These are phyloP conservation scores for Sphagnum magellanicum DNA, from an alignment of 228 moss, liverwort and hornwort genomes.

Conservation along the genomic window DNA sequence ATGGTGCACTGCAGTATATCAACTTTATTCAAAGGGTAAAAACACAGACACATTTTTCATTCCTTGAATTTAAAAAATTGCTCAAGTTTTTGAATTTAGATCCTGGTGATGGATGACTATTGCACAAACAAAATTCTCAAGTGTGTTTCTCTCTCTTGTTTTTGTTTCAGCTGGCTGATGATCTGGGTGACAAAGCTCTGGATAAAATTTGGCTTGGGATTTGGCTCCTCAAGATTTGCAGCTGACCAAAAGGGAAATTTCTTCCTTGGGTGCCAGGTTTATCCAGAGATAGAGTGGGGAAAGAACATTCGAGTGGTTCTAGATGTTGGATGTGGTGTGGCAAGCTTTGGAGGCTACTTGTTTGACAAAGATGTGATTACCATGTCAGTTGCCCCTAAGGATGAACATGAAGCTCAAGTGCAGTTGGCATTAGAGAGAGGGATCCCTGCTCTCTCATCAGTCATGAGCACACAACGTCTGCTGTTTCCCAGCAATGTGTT, in stretches of 20 bases:
- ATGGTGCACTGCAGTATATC: constrained; percentile 65
- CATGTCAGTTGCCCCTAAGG: constrained; percentile 90
- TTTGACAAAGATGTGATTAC: constrained; percentile 74
- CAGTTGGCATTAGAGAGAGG: constrained; percentile 92
- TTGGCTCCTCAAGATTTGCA: not conserved
- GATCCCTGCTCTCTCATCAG: constrained; percentile 69
- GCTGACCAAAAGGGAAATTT: not conserved
- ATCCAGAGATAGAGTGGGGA: constrained; percentile 68
- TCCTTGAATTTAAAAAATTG: not conserved
- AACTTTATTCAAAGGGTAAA: constrained; percentile 58
- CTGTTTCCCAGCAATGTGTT: constrained; percentile 74
- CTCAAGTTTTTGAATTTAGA: too few species aligned
- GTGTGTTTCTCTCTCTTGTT: not conserved
- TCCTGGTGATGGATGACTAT: too few species aligned
- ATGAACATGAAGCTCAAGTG: constrained; percentile 92
- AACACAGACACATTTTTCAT: too few species aligned
- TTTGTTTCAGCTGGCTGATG: not conserved
- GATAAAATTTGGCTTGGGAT: not conserved
- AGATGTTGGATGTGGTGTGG: constrained; percentile 92
- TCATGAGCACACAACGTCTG: constrained; percentile 89
- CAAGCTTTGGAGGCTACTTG: constrained; percentile 87
- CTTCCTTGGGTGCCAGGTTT: constrained; percentile 24
- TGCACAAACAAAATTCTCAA: too few species aligned
- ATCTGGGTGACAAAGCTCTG: not conserved
- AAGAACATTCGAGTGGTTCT: constrained; percentile 60